Evolutionary conservation across 2,329 filamentous ascomycete species (phyloP).

Genomic region (Botrytis squamosa): DNA sequence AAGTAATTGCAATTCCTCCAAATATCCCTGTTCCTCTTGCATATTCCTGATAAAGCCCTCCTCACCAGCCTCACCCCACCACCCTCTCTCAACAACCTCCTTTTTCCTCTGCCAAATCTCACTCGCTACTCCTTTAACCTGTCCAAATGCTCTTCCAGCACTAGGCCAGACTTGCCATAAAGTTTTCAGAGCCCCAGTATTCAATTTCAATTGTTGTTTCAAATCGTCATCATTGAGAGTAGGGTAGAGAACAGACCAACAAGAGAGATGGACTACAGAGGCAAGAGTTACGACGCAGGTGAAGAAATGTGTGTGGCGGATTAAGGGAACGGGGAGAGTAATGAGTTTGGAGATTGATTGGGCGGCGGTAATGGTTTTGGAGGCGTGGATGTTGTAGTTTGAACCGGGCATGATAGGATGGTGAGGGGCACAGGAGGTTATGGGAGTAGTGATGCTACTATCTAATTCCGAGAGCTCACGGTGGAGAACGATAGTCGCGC

Average conservation of each 20-base stretch:
- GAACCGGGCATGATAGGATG: conserved; percentile 31
- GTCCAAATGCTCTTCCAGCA: conserved; percentile 63
- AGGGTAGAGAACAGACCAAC: conserved; percentile 56
- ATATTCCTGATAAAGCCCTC: conserved; percentile 38
- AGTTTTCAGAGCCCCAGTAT: conserved; percentile 47
- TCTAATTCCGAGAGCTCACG: conserved; percentile 76
- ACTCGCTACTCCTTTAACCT: conserved; percentile 76
- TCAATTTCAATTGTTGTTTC: conserved; percentile 74
- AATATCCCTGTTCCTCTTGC: conserved; percentile 37
- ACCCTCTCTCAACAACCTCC: conserved; percentile 33
- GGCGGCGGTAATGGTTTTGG: conserved; percentile 77
- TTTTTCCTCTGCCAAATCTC: conserved; percentile 55
- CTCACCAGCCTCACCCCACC: conserved; percentile 34
- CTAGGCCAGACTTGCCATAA: conserved; percentile 37
- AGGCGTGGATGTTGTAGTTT: conserved; percentile 56
- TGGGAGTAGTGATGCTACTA: conserved; percentile 52
- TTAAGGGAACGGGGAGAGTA: conserved; percentile 68
- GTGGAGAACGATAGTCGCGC: conserved; percentile 71
- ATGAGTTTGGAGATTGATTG: conserved; percentile 74
- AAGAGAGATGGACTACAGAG: conserved; percentile 77
- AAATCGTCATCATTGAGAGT: conserved; percentile 58
- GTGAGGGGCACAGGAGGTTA: conserved; percentile 66
- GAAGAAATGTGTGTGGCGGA: conserved; percentile 80
- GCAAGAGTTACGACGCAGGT: conserved; percentile 76
- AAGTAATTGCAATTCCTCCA: conserved; percentile 37